These are phyloP conservation scores for Zygosaccharomyces pseudobailii DNA, from an alignment of 1,139 yeast species.

Conservation along the genomic window DNA sequence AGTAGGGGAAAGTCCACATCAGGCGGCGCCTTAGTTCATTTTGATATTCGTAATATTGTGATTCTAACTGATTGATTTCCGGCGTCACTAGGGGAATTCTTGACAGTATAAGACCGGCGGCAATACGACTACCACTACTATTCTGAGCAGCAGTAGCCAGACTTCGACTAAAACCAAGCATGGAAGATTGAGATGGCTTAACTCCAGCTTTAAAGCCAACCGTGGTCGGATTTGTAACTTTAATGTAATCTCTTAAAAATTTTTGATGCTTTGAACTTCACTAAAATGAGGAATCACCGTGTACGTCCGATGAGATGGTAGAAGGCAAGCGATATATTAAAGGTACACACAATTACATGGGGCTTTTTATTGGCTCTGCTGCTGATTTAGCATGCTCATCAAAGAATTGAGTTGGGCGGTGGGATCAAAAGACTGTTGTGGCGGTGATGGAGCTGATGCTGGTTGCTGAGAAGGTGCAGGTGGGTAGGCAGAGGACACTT, in stretches of 20 bases:
- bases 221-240: neutral
- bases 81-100: constrained; percentile 83
- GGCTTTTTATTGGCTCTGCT: constrained; percentile 17
- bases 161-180: constrained; percentile 13
- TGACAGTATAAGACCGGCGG: constrained; percentile 59
- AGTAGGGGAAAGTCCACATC: constrained; percentile 97
- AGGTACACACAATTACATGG: constrained; percentile 1
- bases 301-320: constrained; percentile 1
- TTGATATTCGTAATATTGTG: constrained; percentile 76
- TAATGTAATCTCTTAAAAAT: neutral
- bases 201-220: neutral
- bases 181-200: neutral
- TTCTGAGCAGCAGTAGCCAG: constrained; percentile 21
- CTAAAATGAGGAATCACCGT: neutral
- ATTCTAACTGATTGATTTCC: constrained; percentile 67
- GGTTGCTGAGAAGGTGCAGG: constrained; percentile 21
- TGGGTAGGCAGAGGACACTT: constrained; percentile 15
- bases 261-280: constrained; percentile 1
- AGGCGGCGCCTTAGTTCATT: constrained; percentile 80
- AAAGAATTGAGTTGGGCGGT: constrained; percentile 40
- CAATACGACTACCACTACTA: constrained; percentile 21
- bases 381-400: constrained; percentile 40
- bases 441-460: constrained; percentile 18
- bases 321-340: neutral
- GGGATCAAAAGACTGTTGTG: constrained; percentile 31